These are phyloP conservation scores for Arctium lappa DNA, from an alignment of 129 eudicot genomes.

Conservation along the genomic window DNA sequence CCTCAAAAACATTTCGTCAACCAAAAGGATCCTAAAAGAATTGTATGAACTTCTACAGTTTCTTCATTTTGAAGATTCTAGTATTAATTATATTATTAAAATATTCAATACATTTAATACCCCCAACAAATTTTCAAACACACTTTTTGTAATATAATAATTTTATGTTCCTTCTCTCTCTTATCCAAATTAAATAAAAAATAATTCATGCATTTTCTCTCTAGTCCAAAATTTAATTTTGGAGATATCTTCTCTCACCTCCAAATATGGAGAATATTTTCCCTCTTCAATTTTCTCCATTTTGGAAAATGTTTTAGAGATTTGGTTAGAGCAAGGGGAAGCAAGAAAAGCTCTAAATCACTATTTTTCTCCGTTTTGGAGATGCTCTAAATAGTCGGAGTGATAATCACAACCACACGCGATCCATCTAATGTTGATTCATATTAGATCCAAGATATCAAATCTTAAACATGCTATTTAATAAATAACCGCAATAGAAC, in stretches of 20 bases:
- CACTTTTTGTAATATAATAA: background rate
- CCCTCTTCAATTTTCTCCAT: background rate
- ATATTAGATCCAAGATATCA: background rate
- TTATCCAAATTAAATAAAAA: background rate
- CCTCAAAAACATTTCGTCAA: too few relatives aligned
- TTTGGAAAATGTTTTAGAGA: background rate
- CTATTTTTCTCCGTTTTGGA: background rate
- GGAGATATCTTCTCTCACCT: background rate
- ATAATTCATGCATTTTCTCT: background rate
- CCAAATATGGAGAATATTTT: background rate
- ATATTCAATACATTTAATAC: background rate
- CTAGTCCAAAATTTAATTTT: background rate
- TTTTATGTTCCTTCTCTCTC: background rate
- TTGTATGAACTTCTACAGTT: background rate
- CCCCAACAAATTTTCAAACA: background rate
- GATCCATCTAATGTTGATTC: background rate
- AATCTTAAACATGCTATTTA: background rate
- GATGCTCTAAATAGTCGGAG: background rate
- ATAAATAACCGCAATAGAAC: background rate
- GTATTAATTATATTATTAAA: too few relatives aligned
- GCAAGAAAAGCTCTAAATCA: background rate
- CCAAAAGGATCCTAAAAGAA: too few relatives aligned
- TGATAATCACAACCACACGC: background rate
- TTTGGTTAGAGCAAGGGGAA: background rate
- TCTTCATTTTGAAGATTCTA: background rate